Conservation (phyloP, 2,329 filamentous ascomycete genomes). For the Penicillium thymicola region DNA sequence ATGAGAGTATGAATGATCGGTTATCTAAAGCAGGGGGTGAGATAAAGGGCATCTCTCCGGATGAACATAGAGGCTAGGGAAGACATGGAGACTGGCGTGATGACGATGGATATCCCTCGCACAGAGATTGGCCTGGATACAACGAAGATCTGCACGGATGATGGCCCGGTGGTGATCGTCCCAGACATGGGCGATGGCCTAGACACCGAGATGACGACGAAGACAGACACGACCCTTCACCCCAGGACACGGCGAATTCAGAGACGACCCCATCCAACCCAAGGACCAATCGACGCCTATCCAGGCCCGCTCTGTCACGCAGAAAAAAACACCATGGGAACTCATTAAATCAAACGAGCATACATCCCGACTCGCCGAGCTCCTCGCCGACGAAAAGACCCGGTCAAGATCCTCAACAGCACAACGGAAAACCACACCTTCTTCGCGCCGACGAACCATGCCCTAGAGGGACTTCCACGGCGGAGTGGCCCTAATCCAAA, state of each 20-base stretch:
- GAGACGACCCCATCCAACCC: neutral
- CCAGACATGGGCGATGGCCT: no score
- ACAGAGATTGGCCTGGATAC: neutral
- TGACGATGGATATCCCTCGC: neutral
- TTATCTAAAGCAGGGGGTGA: neutral
- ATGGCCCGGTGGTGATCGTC: no score
- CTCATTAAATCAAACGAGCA: conserved; percentile 72
- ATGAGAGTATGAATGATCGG: conserved; percentile 4
- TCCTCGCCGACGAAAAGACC: conserved; percentile 70
- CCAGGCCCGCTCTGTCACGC: conserved; percentile 41
- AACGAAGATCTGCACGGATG: neutral
- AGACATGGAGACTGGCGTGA: neutral
- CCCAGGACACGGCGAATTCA: neutral
- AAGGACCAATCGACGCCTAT: conserved; percentile 1
- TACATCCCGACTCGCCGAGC: conserved; percentile 70
- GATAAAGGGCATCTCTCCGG: neutral
- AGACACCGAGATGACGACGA: neutral
- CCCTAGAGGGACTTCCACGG: conserved; percentile 58
- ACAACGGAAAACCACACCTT: conserved; percentile 73
- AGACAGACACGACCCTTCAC: neutral
- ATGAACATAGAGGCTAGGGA: neutral
- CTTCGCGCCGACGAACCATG: conserved; percentile 74
- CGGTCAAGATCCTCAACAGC: conserved; percentile 63
- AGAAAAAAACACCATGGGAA: conserved; percentile 75
- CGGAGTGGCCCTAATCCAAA: conserved; percentile 47